These are phyloP conservation scores for Mesotaenium endlicherianum DNA, from an alignment of 139 green algal genomes.

Conservation along the genomic window DNA sequence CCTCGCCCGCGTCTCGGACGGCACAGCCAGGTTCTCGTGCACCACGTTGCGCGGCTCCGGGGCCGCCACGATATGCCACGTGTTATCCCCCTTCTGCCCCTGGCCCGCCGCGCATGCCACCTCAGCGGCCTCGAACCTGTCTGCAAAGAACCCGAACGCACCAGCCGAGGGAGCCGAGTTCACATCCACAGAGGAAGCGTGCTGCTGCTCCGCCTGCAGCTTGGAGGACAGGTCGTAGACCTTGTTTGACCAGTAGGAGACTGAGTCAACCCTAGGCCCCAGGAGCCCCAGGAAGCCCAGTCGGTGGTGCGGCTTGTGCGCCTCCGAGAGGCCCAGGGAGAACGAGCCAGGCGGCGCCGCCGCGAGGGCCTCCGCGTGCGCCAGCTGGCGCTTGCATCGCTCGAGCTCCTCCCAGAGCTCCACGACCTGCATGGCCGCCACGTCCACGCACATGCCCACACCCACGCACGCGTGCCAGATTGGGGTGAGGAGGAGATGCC, in stretches of 20 bases:
- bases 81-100: neutral
- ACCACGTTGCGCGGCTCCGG: slow-evolving; percentile 33
- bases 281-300: no score
- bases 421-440: neutral
- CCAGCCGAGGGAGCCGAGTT: neutral
- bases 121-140: neutral
- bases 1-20: neutral
- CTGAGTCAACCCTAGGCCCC: no score
- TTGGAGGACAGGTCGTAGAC: neutral
- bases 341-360: neutral
- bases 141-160: neutral
- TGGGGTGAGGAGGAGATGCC: no score
- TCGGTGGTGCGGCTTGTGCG: neutral
- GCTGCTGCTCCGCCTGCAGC: neutral
- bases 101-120: neutral
- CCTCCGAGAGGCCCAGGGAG: no score
- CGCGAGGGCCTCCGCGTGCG: neutral
- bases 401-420: neutral
- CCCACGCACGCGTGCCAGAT: no score
- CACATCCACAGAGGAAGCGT: neutral
- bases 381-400: neutral
- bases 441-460: no score
- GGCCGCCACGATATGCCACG: slow-evolving; percentile 1
- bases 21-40: slow-evolving; percentile 26
- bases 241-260: no score